A percentile compares a stretch with the other conserved stretches of the same genome.
Evolutionary conservation across 192 early-diverging fungal genomes (phyloP).

Genomic region (Polychytrium aggregatum): DNA sequence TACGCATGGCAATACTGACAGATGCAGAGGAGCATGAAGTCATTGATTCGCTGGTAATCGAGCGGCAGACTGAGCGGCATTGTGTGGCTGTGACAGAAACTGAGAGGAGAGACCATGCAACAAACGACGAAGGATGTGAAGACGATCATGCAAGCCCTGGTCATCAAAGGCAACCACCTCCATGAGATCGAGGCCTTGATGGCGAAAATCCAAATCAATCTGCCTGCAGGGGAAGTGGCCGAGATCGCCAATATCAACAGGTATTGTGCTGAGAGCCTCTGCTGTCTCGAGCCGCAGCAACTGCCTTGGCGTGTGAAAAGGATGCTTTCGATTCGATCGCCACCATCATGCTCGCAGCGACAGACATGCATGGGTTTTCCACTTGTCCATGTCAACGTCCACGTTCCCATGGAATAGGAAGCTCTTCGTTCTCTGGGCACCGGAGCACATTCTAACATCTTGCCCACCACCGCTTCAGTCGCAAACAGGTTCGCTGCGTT

Average conservation of each 20-base stretch:
- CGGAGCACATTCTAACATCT: too few relatives aligned
- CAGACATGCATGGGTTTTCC: background rate
- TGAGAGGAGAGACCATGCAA: slow-evolving; percentile 84
- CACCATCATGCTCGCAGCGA: background rate
- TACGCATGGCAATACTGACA: slow-evolving; percentile 14
- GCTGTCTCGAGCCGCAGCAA: background rate
- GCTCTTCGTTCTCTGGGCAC: too few relatives aligned
- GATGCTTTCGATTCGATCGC: background rate
- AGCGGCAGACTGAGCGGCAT: background rate
- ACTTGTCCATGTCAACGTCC: background rate
- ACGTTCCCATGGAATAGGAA: too few relatives aligned
- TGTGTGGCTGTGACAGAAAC: slow-evolving; percentile 22
- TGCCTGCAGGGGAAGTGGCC: slow-evolving; percentile 64
- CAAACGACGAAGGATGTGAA: slow-evolving; percentile 52
- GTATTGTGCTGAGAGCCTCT: slow-evolving; percentile 12
- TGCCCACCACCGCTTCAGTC: background rate
- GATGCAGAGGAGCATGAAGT: too few relatives aligned
- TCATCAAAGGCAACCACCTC: slow-evolving; percentile 61
- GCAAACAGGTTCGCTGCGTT: background rate
- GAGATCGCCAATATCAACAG: slow-evolving; percentile 84
- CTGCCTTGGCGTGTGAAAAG: background rate
- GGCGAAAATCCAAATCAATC: slow-evolving; percentile 42
- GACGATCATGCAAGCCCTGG: slow-evolving; percentile 84
- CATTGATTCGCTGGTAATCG: too few relatives aligned
- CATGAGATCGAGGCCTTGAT: slow-evolving; percentile 59